Evolutionary conservation across 768 basidiomycete genomes (phyloP), one percentile per base, ranked within the genome.

Genomic region (Rhodotorula babjevae): DNA sequence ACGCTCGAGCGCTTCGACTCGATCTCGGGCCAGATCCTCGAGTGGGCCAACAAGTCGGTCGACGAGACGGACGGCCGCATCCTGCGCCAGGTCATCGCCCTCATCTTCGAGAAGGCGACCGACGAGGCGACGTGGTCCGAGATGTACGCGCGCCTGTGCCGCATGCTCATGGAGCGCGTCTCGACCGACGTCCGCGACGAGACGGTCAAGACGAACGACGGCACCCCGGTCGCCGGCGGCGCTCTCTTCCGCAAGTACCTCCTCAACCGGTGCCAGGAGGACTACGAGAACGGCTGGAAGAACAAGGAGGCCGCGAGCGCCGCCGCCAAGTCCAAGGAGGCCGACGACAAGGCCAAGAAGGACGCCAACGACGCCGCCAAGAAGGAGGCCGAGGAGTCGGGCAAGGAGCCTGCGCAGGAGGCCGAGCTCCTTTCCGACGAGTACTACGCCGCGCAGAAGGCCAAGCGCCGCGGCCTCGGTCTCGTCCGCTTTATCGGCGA

Each of bases 401-500:
- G 74, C 63, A 86, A 83, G 80, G 79, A 78, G 58, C 69, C 77
- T 79, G 25, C 50, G n/a, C 89, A 90, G 78, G 85, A 86, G 72
- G 91, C 86, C 23, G 82, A 80, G 46, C 85, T 96, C 42, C 91
- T 96, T 80, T 94, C 92, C 21, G 92, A 96, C 2, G 95, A 96
- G 82, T 97, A 97, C 83, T 94, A 95, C 78, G 89, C 89, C 52
- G 92, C 92, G 25, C 90, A 94, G 82, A 96, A 95, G 84, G 95
- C 93, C 55, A 98, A 97, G 84, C 91, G 94, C 72, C 91, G 92
- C 74, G 94, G 95, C 81, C 88, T 97, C 21, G 93, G 95, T 84
- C 86, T 99, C 77, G 93, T 97, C 84, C 92, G 91, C 82, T 94
- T 99, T 83, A 97, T 98, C 74, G 94, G 95, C 74, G 95, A 99